phyloP scores from a whole-genome alignment of 306 rosid genomes.

The Pterocarpus macrocarpus region DNA sequence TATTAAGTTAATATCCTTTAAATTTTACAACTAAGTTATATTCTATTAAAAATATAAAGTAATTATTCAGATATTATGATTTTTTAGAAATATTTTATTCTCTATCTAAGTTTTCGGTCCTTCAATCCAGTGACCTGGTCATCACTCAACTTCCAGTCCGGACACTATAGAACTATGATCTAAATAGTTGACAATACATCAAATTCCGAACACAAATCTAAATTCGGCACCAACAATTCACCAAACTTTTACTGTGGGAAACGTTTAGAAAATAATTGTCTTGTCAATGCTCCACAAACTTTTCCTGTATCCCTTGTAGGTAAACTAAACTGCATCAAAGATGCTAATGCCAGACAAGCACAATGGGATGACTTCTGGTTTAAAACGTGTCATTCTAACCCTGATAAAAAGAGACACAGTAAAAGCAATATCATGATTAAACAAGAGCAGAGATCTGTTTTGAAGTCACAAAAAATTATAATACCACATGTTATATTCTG shows the following conservation, averaged over 20 bases:
- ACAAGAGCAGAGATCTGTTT: neutral
- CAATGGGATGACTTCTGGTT: neutral
- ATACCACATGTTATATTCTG: neutral
- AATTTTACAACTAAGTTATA: too few species aligned
- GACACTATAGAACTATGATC: too few species aligned
- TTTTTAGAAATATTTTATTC: too few species aligned
- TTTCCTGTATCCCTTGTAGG: neutral
- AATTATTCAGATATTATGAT: too few species aligned
- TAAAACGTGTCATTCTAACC: too few species aligned
- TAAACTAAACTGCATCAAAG: neutral
- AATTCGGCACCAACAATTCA: neutral
- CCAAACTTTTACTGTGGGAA: neutral
- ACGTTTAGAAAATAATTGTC: neutral
- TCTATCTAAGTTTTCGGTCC: too few species aligned
- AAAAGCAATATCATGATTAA: neutral
- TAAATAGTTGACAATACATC: neutral
- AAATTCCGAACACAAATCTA: neutral
- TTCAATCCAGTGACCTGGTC: too few species aligned
- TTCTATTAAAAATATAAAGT: too few species aligned
- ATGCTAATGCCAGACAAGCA: slow-evolving; percentile 1
- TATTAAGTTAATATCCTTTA: too few species aligned
- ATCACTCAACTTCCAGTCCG: too few species aligned
- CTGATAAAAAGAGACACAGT: too few species aligned
- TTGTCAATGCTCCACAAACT: neutral
- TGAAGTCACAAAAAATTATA: neutral